These are phyloP conservation scores for Solanum appendiculatum DNA, from an alignment of 257 asterid species.

Conservation along the genomic window DNA sequence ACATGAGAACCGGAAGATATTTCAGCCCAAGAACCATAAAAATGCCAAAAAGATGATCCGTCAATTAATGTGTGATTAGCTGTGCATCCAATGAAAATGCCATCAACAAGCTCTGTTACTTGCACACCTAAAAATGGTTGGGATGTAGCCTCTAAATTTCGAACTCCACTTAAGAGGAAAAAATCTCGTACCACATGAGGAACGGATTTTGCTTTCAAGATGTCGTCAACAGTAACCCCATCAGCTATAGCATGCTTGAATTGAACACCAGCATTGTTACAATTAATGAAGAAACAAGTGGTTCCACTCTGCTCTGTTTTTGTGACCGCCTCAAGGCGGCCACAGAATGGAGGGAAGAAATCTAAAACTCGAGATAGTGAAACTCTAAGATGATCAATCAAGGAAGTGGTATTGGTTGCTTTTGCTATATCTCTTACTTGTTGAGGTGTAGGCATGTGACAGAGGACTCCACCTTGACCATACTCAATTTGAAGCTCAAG, in stretches of 20 bases:
- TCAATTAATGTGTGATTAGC: no score
- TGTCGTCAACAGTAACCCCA: conserved; percentile 2
- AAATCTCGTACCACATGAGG: conserved; percentile 17
- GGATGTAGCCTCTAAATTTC: conserved; percentile 11
- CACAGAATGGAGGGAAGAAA: conserved; percentile 30
- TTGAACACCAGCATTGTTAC: conserved; percentile 1
- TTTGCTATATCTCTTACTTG: neutral
- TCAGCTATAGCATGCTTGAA: conserved; percentile 7
- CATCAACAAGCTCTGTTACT: conserved; percentile 3
- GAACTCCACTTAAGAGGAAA: conserved; percentile 13
- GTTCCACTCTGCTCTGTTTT: neutral
- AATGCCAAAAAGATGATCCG: no score
- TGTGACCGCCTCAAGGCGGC: conserved; percentile 18
- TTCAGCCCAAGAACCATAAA: no score
- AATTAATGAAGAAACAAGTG: neutral
- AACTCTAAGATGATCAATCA: conserved; percentile 20
- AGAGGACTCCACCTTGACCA: conserved; percentile 28
- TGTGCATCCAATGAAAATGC: no score
- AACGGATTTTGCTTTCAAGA: neutral
- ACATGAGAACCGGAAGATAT: no score
- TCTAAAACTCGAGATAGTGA: conserved; percentile 24
- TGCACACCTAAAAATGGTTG: conserved; percentile 33
- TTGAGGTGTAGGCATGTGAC: conserved; percentile 1
- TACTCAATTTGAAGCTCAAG: conserved; percentile 6
- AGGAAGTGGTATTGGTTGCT: neutral